Percentiles rank a stretch among this genome's conserved stretches.
These are phyloP conservation scores for Aspergillus phoenicis DNA, from an alignment of 2,329 filamentous ascomycete genomes.

Conservation along the genomic window DNA sequence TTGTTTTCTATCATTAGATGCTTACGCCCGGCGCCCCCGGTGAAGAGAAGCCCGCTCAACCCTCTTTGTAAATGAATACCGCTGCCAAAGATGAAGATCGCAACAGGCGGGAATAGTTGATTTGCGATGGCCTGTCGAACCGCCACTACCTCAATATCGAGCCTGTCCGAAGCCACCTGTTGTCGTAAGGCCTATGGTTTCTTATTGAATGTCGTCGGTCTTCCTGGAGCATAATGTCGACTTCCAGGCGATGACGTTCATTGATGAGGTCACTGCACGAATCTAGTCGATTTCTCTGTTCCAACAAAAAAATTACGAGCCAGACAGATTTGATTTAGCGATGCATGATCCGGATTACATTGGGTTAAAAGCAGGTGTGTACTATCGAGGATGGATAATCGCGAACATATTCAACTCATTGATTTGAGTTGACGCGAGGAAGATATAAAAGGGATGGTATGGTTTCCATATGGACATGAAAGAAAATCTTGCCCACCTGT, in stretches of 20 bases:
- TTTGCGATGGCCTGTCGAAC: conserved; percentile 12
- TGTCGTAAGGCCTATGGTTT: conserved; percentile 8
- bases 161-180: conserved; percentile 14
- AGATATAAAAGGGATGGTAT: conserved; percentile 12
- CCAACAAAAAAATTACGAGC: background rate
- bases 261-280: background rate
- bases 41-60: conserved; percentile 36
- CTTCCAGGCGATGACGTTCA: background rate
- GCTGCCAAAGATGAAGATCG: conserved; percentile 23
- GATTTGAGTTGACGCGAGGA: conserved; percentile 17
- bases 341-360: background rate
- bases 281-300: background rate
- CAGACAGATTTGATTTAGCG: background rate
- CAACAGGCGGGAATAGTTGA: conserved; percentile 21
- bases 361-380: conserved; percentile 7
- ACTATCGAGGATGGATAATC: background rate
- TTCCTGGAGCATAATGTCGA: conserved; percentile 15
- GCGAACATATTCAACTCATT: background rate
- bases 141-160: conserved; percentile 2
- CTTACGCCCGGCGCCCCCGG: conserved; percentile 42
- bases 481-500: conserved; percentile 15
- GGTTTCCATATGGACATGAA: conserved; percentile 10
- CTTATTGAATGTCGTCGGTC: conserved; percentile 6
- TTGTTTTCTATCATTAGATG: conserved; percentile 35
- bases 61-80: conserved; percentile 40